phyloP scores from a whole-genome alignment of 2,329 filamentous ascomycete genomes.

The Nemania sp. region DNA sequence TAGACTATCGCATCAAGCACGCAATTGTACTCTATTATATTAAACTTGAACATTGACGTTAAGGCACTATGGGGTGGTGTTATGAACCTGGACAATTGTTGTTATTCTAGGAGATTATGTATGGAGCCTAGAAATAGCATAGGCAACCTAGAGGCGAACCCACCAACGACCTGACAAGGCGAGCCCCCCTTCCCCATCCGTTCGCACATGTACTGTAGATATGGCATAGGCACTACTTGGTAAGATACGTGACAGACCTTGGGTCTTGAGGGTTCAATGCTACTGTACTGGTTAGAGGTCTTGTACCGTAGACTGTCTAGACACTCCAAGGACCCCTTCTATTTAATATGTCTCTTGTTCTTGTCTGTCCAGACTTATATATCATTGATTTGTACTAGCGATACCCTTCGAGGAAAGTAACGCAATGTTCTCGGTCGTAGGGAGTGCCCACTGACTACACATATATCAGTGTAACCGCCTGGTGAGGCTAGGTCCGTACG shows the following conservation, averaged over 20 bases:
- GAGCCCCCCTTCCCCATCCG: slow-evolving; percentile 9
- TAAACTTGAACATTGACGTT: neutral
- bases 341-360: neutral
- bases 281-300: neutral
- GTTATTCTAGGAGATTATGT: neutral
- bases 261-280: neutral
- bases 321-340: neutral
- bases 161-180: slow-evolving; percentile 23
- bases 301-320: too few species aligned
- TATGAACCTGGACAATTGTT: neutral
- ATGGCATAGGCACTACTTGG: neutral
- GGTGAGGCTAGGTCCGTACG: neutral
- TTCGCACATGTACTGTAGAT: slow-evolving; percentile 20
- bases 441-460: neutral
- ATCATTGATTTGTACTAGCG: neutral
- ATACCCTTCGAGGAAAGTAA: neutral
- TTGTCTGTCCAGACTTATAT: too few species aligned
- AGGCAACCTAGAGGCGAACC: slow-evolving; percentile 7
- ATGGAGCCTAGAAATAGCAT: slow-evolving; percentile 1
- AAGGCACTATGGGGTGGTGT: neutral
- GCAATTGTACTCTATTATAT: neutral
- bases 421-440: neutral
- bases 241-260: neutral
- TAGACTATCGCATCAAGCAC: neutral
- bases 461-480: neutral